Conservation (phyloP, 1,284 basidiomycete genomes). For the Cryptococcus maquisensis region DNA sequence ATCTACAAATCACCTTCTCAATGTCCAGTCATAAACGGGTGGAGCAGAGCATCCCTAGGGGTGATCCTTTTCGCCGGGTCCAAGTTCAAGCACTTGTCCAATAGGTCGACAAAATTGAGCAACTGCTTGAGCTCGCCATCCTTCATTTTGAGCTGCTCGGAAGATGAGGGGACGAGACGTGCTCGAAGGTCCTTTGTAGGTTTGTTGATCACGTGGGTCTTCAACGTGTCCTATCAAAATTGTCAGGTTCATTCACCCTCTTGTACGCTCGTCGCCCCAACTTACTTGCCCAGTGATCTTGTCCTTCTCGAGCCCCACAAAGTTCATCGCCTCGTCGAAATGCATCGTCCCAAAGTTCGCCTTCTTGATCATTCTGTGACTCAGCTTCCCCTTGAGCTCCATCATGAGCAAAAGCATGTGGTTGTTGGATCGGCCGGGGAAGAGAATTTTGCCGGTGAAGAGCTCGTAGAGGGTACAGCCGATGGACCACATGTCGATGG, state of each 20-base stretch:
- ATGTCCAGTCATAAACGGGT: slow-evolving; percentile 67
- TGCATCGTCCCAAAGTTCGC: slow-evolving; percentile 86
- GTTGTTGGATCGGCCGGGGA: slow-evolving; percentile 94
- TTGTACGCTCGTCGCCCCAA: slow-evolving; percentile 24
- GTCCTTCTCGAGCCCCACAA: slow-evolving; percentile 69
- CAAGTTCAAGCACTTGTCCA: slow-evolving; percentile 87
- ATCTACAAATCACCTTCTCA: neutral
- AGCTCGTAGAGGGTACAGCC: slow-evolving; percentile 97
- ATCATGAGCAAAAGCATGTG: slow-evolving; percentile 97
- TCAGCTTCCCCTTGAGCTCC: slow-evolving; percentile 93
- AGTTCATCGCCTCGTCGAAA: slow-evolving; percentile 76
- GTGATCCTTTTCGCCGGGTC: slow-evolving; percentile 82
- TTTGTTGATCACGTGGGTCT: slow-evolving; percentile 79
- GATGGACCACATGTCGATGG: slow-evolving; percentile 95
- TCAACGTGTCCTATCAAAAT: slow-evolving; percentile 22
- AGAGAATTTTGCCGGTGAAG: slow-evolving; percentile 97
- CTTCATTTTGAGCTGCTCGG: slow-evolving; percentile 64
- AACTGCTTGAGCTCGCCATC: slow-evolving; percentile 84
- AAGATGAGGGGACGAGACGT: slow-evolving; percentile 72
- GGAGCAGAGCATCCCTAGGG: slow-evolving; percentile 79
- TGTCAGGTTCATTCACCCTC: no score
- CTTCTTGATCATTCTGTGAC: slow-evolving; percentile 89
- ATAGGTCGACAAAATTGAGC: slow-evolving; percentile 78
- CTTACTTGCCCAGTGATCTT: slow-evolving; percentile 74
- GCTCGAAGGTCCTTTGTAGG: slow-evolving; percentile 74